Evolutionary conservation across 257 asterid species (phyloP).

Genomic region (Nicotiana obtusifolia): DNA sequence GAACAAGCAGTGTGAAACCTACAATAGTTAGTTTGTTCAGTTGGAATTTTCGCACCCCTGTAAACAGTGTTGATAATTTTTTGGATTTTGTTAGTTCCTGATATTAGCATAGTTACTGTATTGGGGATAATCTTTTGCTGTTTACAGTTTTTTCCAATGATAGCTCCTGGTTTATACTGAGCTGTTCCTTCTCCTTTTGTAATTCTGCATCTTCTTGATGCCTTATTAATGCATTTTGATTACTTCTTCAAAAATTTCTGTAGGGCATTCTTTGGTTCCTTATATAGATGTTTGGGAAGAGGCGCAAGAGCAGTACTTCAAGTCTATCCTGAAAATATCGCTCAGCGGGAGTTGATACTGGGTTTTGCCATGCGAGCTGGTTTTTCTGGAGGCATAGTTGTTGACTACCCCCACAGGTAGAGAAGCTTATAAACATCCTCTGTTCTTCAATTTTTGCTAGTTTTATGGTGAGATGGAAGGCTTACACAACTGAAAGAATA

Average conservation of each 20-base stretch:
- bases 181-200: too few species aligned
- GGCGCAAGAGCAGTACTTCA: slow-evolving; percentile 95
- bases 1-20: neutral
- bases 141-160: too few species aligned
- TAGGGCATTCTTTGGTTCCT: slow-evolving; percentile 85
- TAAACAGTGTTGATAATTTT: too few species aligned
- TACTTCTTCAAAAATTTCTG: neutral
- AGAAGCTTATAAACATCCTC: neutral
- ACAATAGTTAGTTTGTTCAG: neutral
- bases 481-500: neutral
- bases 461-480: neutral
- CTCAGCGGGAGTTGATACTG: slow-evolving; percentile 79
- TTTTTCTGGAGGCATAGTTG: slow-evolving; percentile 85
- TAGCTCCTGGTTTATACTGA: too few species aligned
- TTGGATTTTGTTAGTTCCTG: too few species aligned
- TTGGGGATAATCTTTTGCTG: too few species aligned
- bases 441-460: neutral
- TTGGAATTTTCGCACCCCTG: too few species aligned
- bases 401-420: slow-evolving; percentile 92
- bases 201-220: too few species aligned
- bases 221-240: too few species aligned
- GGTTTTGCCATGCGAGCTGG: slow-evolving; percentile 93
- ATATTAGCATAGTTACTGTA: too few species aligned
- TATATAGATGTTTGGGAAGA: slow-evolving; percentile 75
- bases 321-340: slow-evolving; percentile 79